phyloP scores from a whole-genome alignment of 163 green algal genomes.

The Chlamydomonas reinhardtii region DNA sequence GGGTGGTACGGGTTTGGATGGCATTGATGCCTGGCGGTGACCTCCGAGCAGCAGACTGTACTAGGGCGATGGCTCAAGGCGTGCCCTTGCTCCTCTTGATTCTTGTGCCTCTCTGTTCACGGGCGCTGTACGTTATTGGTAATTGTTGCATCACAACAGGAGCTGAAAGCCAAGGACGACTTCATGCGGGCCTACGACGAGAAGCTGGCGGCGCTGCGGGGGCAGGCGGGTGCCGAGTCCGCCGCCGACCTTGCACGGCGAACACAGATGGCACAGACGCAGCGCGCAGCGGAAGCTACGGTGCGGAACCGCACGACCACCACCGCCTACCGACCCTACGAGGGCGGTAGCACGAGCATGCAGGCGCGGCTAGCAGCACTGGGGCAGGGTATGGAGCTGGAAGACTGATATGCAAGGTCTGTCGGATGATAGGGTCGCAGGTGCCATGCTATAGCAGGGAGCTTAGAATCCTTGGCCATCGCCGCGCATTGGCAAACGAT shows the following conservation, averaged over 20 bases:
- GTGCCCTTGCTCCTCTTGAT: no score
- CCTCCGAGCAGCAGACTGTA: no score
- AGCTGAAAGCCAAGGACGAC: conserved; percentile 60
- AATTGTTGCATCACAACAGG: not conserved
- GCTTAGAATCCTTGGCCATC: no score
- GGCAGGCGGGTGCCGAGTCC: conserved; percentile 9
- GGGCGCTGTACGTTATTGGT: no score
- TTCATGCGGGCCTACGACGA: conserved; percentile 67
- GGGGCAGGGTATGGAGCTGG: conserved; percentile 53
- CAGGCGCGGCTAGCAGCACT: conserved; percentile 59
- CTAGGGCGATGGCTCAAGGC: no score
- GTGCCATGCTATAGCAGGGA: no score
- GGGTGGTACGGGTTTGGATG: no score
- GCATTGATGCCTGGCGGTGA: no score
- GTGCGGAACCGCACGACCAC: conserved; percentile 7
- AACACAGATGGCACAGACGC: not conserved
- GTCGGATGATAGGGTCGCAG: no score
- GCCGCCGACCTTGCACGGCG: not conserved
- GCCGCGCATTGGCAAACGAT: no score
- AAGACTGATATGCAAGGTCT: no score
- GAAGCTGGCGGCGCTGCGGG: conserved; percentile 38
- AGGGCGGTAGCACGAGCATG: conserved; percentile 56
- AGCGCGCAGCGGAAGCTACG: conserved; percentile 21
- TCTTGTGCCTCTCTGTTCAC: no score
- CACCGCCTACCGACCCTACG: conserved; percentile 26